Percentiles rank a stretch among this genome's conserved stretches.
These are phyloP conservation scores for Coniochaeta hoffmannii DNA, from an alignment of 2,329 filamentous ascomycete genomes.

Conservation along the genomic window DNA sequence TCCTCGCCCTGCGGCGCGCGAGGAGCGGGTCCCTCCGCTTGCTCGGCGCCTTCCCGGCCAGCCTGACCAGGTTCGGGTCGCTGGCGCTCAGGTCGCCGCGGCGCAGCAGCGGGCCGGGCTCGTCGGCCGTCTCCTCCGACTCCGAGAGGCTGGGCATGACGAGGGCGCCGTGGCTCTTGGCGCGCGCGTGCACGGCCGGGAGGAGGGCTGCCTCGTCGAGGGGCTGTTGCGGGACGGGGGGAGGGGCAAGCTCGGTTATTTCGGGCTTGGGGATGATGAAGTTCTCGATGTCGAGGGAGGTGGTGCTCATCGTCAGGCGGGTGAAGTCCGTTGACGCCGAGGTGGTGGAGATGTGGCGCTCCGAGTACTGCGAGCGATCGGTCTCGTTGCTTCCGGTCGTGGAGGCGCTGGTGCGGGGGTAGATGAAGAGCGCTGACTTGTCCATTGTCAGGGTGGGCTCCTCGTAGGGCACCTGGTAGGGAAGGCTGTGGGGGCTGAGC, in stretches of 20 bases:
- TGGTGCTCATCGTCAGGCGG: slow-evolving; percentile 45
- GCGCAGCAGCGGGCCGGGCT: slow-evolving; percentile 12
- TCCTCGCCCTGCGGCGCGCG: slow-evolving; percentile 32
- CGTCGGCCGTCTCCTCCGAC: slow-evolving; percentile 21
- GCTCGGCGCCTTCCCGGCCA: slow-evolving; percentile 9
- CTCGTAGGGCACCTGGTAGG: slow-evolving; percentile 21
- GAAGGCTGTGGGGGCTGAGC: slow-evolving; percentile 24
- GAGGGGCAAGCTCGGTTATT: slow-evolving; percentile 12
- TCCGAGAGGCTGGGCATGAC: slow-evolving; percentile 18
- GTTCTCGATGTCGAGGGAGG: slow-evolving; percentile 29
- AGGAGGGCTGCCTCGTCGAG: too few relatives aligned
- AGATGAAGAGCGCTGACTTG: slow-evolving; percentile 22
- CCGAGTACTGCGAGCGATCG: slow-evolving; percentile 34
- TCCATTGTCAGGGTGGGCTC: slow-evolving; percentile 28
- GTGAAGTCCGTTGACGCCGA: slow-evolving; percentile 48
- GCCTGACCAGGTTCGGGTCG: slow-evolving; percentile 17
- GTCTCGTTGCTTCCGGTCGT: slow-evolving; percentile 44
- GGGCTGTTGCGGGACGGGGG: slow-evolving; percentile 7
- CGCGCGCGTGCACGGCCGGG: slow-evolving; percentile 12
- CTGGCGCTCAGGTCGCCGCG: slow-evolving; percentile 17
- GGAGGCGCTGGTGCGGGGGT: slow-evolving; percentile 45
- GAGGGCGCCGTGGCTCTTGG: slow-evolving; percentile 10
- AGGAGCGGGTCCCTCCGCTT: slow-evolving; percentile 16
- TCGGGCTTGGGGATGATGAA: slow-evolving; percentile 13
- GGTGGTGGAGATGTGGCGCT: slow-evolving; percentile 45